Conservation (phyloP, 495 filamentous ascomycete genomes). For the Aspergillus sparsus region DNA sequence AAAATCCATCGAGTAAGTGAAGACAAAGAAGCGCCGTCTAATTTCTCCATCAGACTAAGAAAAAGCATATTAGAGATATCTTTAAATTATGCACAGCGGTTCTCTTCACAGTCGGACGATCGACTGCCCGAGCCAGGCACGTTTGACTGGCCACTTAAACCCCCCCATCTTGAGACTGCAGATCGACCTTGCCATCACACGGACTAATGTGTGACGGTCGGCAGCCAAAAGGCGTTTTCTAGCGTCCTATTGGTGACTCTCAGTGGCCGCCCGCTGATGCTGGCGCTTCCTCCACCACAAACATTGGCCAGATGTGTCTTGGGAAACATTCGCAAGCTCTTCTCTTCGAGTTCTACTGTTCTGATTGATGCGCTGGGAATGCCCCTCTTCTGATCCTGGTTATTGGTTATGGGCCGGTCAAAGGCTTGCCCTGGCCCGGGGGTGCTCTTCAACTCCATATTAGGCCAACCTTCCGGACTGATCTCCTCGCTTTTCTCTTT, state of each 20-base stretch:
- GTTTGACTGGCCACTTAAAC: background rate
- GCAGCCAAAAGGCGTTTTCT: conserved; percentile 24
- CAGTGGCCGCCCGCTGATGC: conserved; percentile 27
- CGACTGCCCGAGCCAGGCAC: background rate
- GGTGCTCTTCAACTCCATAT: conserved; percentile 20
- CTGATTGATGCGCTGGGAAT: conserved; percentile 25
- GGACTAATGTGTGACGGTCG: conserved; percentile 46
- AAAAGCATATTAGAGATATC: too few relatives aligned
- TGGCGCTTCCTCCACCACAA: conserved; percentile 43
- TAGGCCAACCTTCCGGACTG: conserved; percentile 18
- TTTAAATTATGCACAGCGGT: background rate
- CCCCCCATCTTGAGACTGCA: conserved; percentile 30
- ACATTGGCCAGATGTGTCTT: conserved; percentile 47
- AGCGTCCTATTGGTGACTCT: conserved; percentile 39
- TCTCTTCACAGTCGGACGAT: background rate
- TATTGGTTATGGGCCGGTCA: conserved; percentile 27
- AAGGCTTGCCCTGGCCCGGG: conserved; percentile 3
- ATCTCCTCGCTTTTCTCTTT: conserved; percentile 16
- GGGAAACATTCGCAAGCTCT: conserved; percentile 32
- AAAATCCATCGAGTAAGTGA: background rate
- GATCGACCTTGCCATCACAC: conserved; percentile 42
- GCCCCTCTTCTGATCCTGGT: conserved; percentile 36
- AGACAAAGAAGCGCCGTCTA: background rate
- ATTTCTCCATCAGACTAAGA: background rate
- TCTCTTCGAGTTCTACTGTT: conserved; percentile 25